Evolutionary conservation across 345 rosid species (phyloP), one percentile per base, ranked within the genome.

Genomic region (Noccaea bulbosa): DNA sequence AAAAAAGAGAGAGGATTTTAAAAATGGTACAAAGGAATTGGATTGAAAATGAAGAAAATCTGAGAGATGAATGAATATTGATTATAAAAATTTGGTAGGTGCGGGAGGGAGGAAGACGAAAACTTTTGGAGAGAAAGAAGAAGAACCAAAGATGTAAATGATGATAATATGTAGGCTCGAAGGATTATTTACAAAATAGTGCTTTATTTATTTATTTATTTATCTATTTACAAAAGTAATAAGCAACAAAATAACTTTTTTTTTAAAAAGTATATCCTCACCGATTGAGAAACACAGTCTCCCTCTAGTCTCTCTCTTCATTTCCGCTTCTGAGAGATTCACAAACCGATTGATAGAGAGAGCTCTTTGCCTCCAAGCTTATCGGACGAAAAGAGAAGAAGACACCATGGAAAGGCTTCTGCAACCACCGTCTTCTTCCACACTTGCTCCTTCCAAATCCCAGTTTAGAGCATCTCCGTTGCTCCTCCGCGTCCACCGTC

Each of bases 381-480:
- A 39, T 41, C 74, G 39, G 54, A 50, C 66, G 24, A 34, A 33
- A 33, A 37, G 2, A 52, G 30, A 69, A 66, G 47, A 12, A 45
- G 71, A 73, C 78, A 82, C 88, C 84, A 93, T 93, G 98, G 98
- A 91, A 62, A 87, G 87, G 88, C 92, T 94, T 81, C 85, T 91
- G 0, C 87, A 85, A 50, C 51, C 76, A 73, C 77, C 84, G n/a
- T 70, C 68, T 64, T 81, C 86, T 22, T 78, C 86, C 70, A 74
- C 84, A 43, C 50, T 88, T 7, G 22, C 83, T 9, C 72, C 82
- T 37, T 63, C 67, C 69, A 84, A 79, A 75, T 6, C 72, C 43
- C 69, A 62, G 33, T 72, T 51, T 8, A 84, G 70, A 65, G 44
- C 79, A 33, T 73, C 75, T 34, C 77, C 85, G 8, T 74, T 69